These are phyloP conservation scores for Neurospora sp. DNA, from an alignment of 495 filamentous ascomycete species.

Conservation along the genomic window DNA sequence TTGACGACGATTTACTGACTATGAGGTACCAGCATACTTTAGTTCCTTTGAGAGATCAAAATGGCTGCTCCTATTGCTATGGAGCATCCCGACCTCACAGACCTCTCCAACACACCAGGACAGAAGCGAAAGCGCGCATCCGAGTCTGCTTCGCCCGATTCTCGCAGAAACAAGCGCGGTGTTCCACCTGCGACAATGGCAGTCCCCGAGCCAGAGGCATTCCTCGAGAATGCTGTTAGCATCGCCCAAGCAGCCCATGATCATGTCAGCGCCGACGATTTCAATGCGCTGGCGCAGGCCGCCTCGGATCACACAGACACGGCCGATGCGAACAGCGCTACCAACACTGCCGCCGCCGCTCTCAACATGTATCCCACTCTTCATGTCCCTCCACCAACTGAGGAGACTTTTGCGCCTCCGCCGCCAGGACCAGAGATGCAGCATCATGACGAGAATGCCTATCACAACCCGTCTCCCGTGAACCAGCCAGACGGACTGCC, in stretches of 20 bases:
- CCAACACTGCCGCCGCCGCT: slow-evolving; percentile 63
- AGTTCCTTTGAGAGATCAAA: slow-evolving; percentile 3
- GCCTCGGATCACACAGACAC: slow-evolving; percentile 35
- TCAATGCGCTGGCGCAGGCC: slow-evolving; percentile 38
- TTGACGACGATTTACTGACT: neutral
- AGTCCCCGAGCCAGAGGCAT: slow-evolving; percentile 25
- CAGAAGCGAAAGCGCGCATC: slow-evolving; percentile 38
- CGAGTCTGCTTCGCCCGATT: slow-evolving; percentile 33
- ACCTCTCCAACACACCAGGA: slow-evolving; percentile 21
- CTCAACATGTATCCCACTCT: slow-evolving; percentile 56
- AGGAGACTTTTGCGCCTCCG: slow-evolving; percentile 50
- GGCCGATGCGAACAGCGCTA: slow-evolving; percentile 38
- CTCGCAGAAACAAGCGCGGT: slow-evolving; percentile 35
- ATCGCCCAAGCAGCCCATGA: slow-evolving; percentile 37
- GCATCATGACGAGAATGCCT: slow-evolving; percentile 25
- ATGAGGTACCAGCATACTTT: neutral
- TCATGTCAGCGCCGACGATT: slow-evolving; percentile 35
- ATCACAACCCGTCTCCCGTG: slow-evolving; percentile 21
- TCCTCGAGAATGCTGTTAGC: slow-evolving; percentile 35
- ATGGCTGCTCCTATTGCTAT: slow-evolving; percentile 36
- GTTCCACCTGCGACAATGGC: slow-evolving; percentile 30
- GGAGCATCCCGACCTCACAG: slow-evolving; percentile 28
- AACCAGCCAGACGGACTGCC: slow-evolving; percentile 38
- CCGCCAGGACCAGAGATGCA: slow-evolving; percentile 9
- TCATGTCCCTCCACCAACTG: slow-evolving; percentile 60